phyloP scores from a whole-genome alignment of 208 protist genomes.

The Wallacemonas sp. region DNA sequence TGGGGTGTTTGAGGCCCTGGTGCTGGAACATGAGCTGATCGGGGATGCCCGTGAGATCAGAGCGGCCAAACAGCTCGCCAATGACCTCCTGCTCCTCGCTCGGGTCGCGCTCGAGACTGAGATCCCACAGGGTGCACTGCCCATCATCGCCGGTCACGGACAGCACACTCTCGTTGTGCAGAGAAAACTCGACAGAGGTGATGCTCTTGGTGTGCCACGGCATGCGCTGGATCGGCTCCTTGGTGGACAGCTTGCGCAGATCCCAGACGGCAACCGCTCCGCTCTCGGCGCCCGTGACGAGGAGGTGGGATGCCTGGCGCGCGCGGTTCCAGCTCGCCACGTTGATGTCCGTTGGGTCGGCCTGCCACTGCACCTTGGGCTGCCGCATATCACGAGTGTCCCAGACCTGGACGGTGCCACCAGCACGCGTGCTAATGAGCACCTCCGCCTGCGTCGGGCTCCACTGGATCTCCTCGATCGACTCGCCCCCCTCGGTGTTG shows the following conservation, averaged over 20 bases:
- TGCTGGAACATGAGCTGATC: constrained; percentile 98
- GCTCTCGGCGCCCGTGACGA: constrained; percentile 97
- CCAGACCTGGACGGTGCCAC: constrained; percentile 88
- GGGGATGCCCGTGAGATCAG: constrained; percentile 82
- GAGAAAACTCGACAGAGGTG: constrained; percentile 97
- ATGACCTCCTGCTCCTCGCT: constrained; percentile 91
- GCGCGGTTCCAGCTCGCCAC: constrained; percentile 96
- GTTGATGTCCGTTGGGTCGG: constrained; percentile 95
- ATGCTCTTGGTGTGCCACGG: constrained; percentile 94
- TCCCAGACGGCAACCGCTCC: constrained; percentile 97
- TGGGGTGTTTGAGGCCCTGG: constrained; percentile 95
- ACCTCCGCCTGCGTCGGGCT: constrained; percentile 93
- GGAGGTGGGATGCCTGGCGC: constrained; percentile 88
- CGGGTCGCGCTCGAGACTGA: constrained; percentile 96
- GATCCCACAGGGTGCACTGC: constrained; percentile 98
- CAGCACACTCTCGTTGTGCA: constrained; percentile 95
- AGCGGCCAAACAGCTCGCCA: constrained; percentile 73
- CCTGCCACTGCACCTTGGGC: constrained; percentile 74
- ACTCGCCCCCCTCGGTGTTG: constrained; percentile 51
- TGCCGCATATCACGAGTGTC: constrained; percentile 90
- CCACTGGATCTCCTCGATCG: constrained; percentile 98
- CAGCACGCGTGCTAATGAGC: constrained; percentile 79
- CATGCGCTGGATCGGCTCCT: constrained; percentile 83
- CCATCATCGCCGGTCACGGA: constrained; percentile 93
- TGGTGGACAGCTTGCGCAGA: constrained; percentile 84